Evolutionary conservation across 345 rosid species (phyloP), one percentile per base, ranked within the genome.

Genomic region (Citrus reticulata): DNA sequence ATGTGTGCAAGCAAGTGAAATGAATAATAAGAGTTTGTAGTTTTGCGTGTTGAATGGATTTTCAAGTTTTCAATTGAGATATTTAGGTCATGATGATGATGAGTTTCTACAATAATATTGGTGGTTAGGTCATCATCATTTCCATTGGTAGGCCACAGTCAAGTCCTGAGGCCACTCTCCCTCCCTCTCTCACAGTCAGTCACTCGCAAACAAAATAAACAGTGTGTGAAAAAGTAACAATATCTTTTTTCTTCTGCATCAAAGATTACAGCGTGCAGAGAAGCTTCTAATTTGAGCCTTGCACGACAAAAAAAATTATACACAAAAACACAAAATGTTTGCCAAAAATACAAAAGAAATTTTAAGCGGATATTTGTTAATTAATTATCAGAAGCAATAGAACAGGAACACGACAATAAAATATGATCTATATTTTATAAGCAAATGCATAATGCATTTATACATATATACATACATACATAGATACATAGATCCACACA

Each of bases 111-210:
- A 46, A 46, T 46, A 46, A 46, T 42, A 59, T 42, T 75, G 75
- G 89, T 86, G 24, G 90, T 85, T 83, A 77, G 85, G 84, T 85
- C 91, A 86, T 85, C 90, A 85, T 80, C 82, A 83, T 82, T 7
- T 34, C 9, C 20, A 65, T 20, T 19, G 83, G 80, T 83, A 74
- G 87, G 86, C 80, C 51, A 46, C 37, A 35, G 37, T 35, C 7
- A 35, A 35, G 37, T 35, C 37, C 37, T 35, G 37, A 35, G 37
- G 37, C 7, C 37, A 35, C 37, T 35, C 37, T 35, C 51, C 9
- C 37, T 35, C 51, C 2, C 17, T 13, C 51, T 46, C 16, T 46
- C 17, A 46, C 51, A 46, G 51, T 11, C 51, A 46, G 51, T 13
- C 51, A 46, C 51, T 46, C 17, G 51, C 51, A 46, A 46, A 46